Base-by-base conservation (phyloP, 805 yeast genomes). In the Grigorovia humatica region DNA sequence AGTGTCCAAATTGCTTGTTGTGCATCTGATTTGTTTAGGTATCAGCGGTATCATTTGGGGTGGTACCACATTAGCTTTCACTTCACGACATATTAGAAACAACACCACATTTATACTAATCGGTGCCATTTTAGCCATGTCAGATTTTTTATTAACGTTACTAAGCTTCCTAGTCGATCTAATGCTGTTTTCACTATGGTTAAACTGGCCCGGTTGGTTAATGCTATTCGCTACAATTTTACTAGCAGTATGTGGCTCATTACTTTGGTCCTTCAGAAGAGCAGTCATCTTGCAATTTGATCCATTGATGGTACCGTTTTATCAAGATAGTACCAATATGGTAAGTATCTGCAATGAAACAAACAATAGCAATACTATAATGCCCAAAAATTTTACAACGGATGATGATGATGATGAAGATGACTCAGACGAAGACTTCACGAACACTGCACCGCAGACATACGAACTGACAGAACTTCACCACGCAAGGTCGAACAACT, bases 171-270 rank as follows among this genome's bases (percentile, higher is more conserved):
- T 90, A 53, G 88, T 88, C 2, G 98, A 91, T 64, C 78, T 90
- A 42, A 66, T 90, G 43, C 66, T 91, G 48, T 91, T 91, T 60
- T 76, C 83, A 1, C 86, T 90, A 2, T 80, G 81, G 61, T 69
- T 91, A 51, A 76, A 80, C 50, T 89, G 88, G 82, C 77, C 83
- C 46, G 96, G 96, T 27, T 91, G 97, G 97, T 70, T 85, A 48
- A 77, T 86, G 53, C 70, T 90, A 27, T 80, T 80, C 0, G 78
- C 91, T 1, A 79, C 93, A 0, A 77, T 84, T 1, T 65, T 83
- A 35, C 73, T 82, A 46, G 84, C 91, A 0, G 55, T 83, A 1
- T 74, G 80, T 30, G 81, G 88, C 1, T 76, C 88, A 1, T 64
- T 83, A 56, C 67, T 85, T 18, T 88, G 96, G 64, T 74, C 86